Percentiles rank a stretch among this genome's conserved stretches.
These are phyloP conservation scores for Tulasnella sp. DNA, from an alignment of 768 basidiomycete genomes.

Conservation along the genomic window DNA sequence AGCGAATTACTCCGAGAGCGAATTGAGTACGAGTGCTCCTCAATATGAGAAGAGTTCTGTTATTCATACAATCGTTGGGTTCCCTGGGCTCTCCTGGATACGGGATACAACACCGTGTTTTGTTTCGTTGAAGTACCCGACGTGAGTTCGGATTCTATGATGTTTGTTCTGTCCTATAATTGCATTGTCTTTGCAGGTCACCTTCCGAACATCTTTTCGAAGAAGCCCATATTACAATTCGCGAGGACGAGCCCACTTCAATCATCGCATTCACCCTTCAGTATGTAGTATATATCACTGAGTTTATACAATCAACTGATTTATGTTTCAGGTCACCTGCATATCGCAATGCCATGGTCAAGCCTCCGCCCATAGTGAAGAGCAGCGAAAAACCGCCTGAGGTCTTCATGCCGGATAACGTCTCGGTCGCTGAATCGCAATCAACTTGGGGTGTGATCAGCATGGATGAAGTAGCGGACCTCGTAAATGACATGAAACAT, in stretches of 20 bases:
- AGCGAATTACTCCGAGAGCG: conserved; percentile 12
- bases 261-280: conserved; percentile 91
- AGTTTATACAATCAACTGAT: conserved; percentile 14
- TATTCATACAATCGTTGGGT: conserved; percentile 12
- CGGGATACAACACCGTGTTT: conserved; percentile 10
- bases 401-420: conserved; percentile 85
- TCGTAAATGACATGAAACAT: conserved; percentile 22
- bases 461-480: conserved; percentile 39
- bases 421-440: conserved; percentile 54
- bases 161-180: neutral
- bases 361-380: conserved; percentile 49
- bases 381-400: conserved; percentile 59
- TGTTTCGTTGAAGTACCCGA: conserved; percentile 17
- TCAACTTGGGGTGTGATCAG: conserved; percentile 92
- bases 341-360: conserved; percentile 67
- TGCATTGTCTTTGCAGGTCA: conserved; percentile 1
- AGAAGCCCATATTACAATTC: conserved; percentile 86
- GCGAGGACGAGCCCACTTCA: conserved; percentile 94
- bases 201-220: conserved; percentile 74
- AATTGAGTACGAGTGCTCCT: conserved; percentile 4
- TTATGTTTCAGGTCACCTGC: conserved; percentile 48
- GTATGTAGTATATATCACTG: conserved; percentile 32
- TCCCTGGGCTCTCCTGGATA: conserved; percentile 18
- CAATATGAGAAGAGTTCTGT: conserved; percentile 7
- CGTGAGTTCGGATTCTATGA: conserved; percentile 8